phyloP scores from a whole-genome alignment of 768 basidiomycete species.

The Trametes cingulata region DNA sequence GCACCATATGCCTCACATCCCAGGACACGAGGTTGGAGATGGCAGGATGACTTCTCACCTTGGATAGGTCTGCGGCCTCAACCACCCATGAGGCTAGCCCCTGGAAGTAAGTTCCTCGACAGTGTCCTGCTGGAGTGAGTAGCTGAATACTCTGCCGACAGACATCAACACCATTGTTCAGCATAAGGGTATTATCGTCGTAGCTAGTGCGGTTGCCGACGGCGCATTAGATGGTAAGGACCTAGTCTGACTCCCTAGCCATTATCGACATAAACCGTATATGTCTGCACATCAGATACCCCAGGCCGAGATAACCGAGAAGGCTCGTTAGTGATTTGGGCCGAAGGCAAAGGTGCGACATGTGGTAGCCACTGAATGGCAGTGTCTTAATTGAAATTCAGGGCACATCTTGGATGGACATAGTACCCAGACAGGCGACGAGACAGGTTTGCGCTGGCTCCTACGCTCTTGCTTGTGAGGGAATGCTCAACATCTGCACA shows the following conservation, averaged over 20 bases:
- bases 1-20: not conserved
- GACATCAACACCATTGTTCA: slow-evolving; percentile 59
- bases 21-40: not conserved
- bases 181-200: slow-evolving; percentile 39
- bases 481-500: not conserved
- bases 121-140: not conserved
- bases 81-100: not conserved
- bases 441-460: not conserved
- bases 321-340: slow-evolving; percentile 12
- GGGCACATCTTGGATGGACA: not conserved
- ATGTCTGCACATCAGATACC: not conserved
- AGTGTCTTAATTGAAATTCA: not conserved
- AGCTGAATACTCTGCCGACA: slow-evolving; percentile 18
- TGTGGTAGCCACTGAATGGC: too few relatives aligned
- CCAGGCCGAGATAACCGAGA: slow-evolving; percentile 14
- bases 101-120: not conserved
- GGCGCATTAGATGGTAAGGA: slow-evolving; percentile 32
- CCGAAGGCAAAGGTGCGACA: not conserved
- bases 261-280: too few relatives aligned
- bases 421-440: not conserved
- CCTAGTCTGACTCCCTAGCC: too few relatives aligned
- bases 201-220: slow-evolving; percentile 48
- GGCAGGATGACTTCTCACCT: not conserved
- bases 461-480: not conserved
- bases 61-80: not conserved